Base-by-base conservation (phyloP, 2,329 filamentous ascomycete species). In the Neonectria coccinea region DNA sequence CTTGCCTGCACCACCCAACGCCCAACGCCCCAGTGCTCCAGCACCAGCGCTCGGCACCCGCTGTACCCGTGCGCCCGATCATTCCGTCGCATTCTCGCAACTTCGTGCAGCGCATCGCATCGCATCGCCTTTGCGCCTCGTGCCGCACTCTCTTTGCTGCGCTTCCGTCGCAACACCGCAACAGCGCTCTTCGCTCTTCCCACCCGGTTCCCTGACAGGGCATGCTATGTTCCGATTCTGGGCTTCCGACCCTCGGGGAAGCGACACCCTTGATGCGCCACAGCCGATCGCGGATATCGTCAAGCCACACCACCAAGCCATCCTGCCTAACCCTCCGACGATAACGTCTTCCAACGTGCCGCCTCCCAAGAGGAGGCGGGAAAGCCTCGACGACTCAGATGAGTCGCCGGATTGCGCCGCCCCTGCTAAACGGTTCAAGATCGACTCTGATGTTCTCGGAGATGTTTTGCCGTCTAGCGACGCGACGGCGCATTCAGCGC, bases 141-240 rank as follows among this genome's bases (percentile, higher is more conserved):
- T 33, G 56, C 56, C 62, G 64, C 59, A 65, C 45, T 52, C 64
- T 64, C 25, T 18, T 61, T 60, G 64, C 61, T 68, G 60, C 65
- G 57, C 64, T 56, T 57, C 45, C 20, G 56, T 73, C 68, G 66
- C 70, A 67, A 66, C 66, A 20, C 45, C 14, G 66, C 70, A 67
- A 66, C 65, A 20, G 42, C 14, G 50, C 54, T 29, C 60, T 53
- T 56, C 29, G 31, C 33, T 20, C 44, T 62, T 62, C 60, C 45
- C 55, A 51, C 67, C 69, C 68, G 70, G 69, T 66, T 70, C 68
- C 64, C 70, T 58, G 55, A 66, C 70, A 73, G 74, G 77, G 78
- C 77, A 80, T 82, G 79, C 82, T 82, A 89, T 89, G 87, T 89
- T 89, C 79, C 83, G 85, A 71, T 86, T 89, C 75, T 89, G 86